Evolutionary conservation across 805 yeast genomes (phyloP).

Genomic region (Candida maris): DNA sequence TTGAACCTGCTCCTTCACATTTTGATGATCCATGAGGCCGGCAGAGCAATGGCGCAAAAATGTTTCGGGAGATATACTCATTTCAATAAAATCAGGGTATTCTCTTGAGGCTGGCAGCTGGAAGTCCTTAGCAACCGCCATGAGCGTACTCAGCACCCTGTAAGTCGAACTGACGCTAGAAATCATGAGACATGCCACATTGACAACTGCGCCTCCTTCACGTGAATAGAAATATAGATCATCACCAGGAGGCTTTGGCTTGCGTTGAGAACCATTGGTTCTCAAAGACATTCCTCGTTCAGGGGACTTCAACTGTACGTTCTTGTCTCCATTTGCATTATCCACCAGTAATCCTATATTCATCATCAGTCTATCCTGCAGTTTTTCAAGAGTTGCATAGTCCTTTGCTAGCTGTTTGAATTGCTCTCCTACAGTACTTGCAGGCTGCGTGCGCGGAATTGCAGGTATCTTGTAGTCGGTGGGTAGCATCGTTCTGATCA

Average conservation of each 20-base stretch:
- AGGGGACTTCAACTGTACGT: constrained; percentile 8
- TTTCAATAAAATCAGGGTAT: constrained; percentile 60
- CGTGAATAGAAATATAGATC: constrained; percentile 50
- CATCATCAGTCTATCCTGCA: constrained; percentile 62
- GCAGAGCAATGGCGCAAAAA: constrained; percentile 60
- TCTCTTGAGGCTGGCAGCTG: constrained; percentile 54
- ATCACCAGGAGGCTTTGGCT: constrained; percentile 1
- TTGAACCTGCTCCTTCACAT: constrained; percentile 28
- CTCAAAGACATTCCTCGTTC: background rate
- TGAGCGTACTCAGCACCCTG: constrained; percentile 52
- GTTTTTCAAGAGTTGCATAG: constrained; percentile 38
- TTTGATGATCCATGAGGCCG: constrained; percentile 48
- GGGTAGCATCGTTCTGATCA: constrained; percentile 20
- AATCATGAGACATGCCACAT: constrained; percentile 42
- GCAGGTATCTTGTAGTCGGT: constrained; percentile 28
- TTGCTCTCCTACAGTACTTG: constrained; percentile 38
- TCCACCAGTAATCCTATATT: constrained; percentile 59
- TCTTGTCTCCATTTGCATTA: constrained; percentile 22
- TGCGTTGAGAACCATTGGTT: constrained; percentile 20
- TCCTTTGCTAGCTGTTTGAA: constrained; percentile 50
- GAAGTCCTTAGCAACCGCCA: constrained; percentile 64
- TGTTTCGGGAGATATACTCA: constrained; percentile 54
- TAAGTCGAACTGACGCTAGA: constrained; percentile 45
- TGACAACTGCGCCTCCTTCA: constrained; percentile 53
- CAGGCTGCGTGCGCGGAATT: constrained; percentile 7